Evolutionary conservation across 1,139 yeast genomes (phyloP).

Genomic region (Saccharomyces hybrid): DNA sequence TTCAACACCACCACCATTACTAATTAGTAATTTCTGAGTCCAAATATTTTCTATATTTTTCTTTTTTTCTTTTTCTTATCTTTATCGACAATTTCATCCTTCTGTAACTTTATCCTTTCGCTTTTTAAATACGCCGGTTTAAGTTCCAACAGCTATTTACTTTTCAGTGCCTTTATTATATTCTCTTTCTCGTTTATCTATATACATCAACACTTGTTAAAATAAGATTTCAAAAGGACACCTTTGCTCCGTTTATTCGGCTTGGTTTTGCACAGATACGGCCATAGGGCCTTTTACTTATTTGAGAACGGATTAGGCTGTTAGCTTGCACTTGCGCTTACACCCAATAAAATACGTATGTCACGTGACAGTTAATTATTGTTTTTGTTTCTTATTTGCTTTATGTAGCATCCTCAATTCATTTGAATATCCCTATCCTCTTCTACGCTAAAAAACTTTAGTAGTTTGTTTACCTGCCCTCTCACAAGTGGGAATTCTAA

Average conservation of each 20-base stretch:
- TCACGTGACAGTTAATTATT: neutral
- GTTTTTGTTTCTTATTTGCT: neutral
- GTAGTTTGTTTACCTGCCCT: neutral
- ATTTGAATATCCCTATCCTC: neutral
- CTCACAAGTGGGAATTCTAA: constrained; percentile 2
- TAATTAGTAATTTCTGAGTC: constrained; percentile 1
- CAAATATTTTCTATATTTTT: neutral
- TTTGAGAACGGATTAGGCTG: too few relatives aligned
- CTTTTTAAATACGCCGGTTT: neutral
- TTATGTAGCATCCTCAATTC: neutral
- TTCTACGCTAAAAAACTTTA: neutral
- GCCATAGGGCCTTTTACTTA: too few relatives aligned
- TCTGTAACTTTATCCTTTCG: neutral
- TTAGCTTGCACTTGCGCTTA: neutral
- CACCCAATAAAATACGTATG: neutral
- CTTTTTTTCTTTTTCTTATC: neutral
- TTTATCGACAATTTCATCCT: neutral
- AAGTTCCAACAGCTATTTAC: neutral
- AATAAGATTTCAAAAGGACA: neutral
- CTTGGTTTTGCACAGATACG: neutral
- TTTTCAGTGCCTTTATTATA: neutral
- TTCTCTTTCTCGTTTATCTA: neutral
- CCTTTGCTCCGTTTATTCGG: neutral
- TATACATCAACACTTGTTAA: too few relatives aligned
- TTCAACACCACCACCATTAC: constrained; percentile 9